Evolutionary conservation across 371 early-diverging fungal genomes (phyloP).

Genomic region (Nematocida sp.): DNA sequence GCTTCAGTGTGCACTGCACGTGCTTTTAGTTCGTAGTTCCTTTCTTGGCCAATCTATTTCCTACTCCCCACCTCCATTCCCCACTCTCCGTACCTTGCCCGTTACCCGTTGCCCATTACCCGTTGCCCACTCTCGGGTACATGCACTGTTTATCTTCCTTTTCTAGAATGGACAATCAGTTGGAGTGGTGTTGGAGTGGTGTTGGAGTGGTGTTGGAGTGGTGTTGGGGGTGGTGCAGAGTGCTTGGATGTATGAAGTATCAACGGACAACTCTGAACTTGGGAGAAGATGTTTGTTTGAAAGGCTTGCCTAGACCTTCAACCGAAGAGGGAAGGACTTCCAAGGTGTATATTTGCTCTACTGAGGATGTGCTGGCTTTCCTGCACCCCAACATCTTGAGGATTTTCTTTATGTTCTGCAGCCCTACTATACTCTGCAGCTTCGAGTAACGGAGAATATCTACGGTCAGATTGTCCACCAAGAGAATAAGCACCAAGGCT

Average conservation of each 20-base stretch:
- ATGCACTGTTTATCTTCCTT: too few relatives aligned
- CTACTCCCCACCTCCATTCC: too few relatives aligned
- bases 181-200: not conserved
- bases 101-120: too few relatives aligned
- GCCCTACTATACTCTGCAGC: not conserved
- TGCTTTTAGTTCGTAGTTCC: too few relatives aligned
- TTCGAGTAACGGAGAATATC: not conserved
- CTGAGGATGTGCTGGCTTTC: conserved; percentile 6
- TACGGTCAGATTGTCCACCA: not conserved
- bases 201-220: not conserved
- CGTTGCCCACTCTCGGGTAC: too few relatives aligned
- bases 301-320: not conserved
- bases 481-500: conserved; percentile 3
- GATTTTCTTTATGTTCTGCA: not conserved
- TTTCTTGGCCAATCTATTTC: too few relatives aligned
- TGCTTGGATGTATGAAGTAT: not conserved
- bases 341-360: too few relatives aligned
- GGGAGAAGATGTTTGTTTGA: not conserved
- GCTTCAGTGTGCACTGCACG: too few relatives aligned
- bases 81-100: too few relatives aligned
- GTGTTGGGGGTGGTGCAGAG: not conserved
- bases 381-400: not conserved
- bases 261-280: not conserved
- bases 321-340: too few relatives aligned
- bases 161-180: too few relatives aligned